A percentile compares a stretch with the other conserved stretches of the same genome.
Evolutionary conservation across 2,329 filamentous ascomycete genomes (phyloP).

Genomic region (Myrmaecium sp.): DNA sequence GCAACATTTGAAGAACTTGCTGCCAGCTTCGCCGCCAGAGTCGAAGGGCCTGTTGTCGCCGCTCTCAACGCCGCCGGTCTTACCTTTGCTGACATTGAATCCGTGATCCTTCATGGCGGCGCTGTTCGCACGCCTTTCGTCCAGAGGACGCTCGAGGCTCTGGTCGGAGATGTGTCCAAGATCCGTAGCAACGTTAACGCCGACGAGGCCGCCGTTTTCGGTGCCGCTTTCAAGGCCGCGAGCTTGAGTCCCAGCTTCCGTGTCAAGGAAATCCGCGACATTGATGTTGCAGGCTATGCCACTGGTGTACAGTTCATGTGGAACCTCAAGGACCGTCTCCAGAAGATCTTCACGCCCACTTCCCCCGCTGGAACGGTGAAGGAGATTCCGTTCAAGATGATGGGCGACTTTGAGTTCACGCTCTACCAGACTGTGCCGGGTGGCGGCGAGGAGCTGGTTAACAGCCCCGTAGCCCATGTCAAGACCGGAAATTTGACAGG

Average conservation of each 20-base stretch:
- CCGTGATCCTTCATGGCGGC: constrained; percentile 85
- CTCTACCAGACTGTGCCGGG: constrained; percentile 58
- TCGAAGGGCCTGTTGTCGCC: constrained; percentile 51
- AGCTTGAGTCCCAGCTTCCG: constrained; percentile 87
- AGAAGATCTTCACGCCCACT: constrained; percentile 66
- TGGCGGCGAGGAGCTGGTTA: constrained; percentile 26
- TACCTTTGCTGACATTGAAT: constrained; percentile 60
- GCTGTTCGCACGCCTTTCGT: constrained; percentile 85
- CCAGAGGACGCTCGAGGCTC: constrained; percentile 68
- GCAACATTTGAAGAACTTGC: constrained; percentile 68
- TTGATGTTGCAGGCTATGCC: constrained; percentile 59
- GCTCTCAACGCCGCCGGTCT: constrained; percentile 61
- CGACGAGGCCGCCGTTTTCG: constrained; percentile 91
- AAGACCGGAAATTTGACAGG: constrained; percentile 74
- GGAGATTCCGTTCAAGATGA: constrained; percentile 68
- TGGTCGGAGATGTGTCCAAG: constrained; percentile 57
- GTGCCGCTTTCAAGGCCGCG: constrained; percentile 85
- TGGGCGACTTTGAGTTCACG: constrained; percentile 61
- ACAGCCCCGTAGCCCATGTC: constrained; percentile 48
- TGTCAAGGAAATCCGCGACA: constrained; percentile 84
- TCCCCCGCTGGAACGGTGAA: constrained; percentile 66
- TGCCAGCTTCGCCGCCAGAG: constrained; percentile 47
- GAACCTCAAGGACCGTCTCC: constrained; percentile 51
- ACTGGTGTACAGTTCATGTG: constrained; percentile 60
- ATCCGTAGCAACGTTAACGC: constrained; percentile 89